Conservation (phyloP, 345 rosid genomes). For the Lepidium sativum region DNA sequence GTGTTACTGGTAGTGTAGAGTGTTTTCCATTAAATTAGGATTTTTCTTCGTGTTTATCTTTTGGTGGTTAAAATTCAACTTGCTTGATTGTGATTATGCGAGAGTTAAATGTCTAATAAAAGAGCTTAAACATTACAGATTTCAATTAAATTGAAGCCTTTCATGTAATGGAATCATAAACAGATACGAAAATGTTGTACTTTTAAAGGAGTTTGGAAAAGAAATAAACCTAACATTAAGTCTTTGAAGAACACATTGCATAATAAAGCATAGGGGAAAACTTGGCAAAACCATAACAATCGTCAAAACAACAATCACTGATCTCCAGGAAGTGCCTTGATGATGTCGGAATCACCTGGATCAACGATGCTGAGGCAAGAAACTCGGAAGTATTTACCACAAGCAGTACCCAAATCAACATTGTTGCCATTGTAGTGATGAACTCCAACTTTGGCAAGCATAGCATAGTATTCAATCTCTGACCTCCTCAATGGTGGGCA, state of each 20-base stretch:
- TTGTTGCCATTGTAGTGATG: slow-evolving; percentile 44
- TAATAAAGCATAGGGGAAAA: neutral
- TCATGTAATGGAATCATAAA: neutral
- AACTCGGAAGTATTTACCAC: slow-evolving; percentile 71
- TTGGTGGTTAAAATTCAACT: neutral
- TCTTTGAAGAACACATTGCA: slow-evolving; percentile 9
- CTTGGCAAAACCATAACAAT: slow-evolving; percentile 7
- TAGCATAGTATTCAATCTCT: slow-evolving; percentile 54
- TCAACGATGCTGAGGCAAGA: slow-evolving; percentile 67
- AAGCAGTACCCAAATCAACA: slow-evolving; percentile 70
- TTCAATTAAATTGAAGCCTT: neutral
- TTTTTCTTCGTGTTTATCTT: neutral
- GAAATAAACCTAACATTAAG: neutral
- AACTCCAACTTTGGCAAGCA: slow-evolving; percentile 29
- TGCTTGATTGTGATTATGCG: slow-evolving; percentile 17
- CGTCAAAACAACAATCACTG: neutral
- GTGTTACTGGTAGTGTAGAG: slow-evolving; percentile 29
- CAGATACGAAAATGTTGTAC: neutral
- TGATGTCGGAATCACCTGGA: slow-evolving; percentile 74
- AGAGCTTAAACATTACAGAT: no score
- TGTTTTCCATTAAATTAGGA: slow-evolving; percentile 15
- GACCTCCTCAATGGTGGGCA: slow-evolving; percentile 77
- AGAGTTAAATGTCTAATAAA: no score
- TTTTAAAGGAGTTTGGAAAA: neutral
- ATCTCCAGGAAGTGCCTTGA: slow-evolving; percentile 53